These are phyloP conservation scores for Fusarium sororula DNA, from an alignment of 2,329 filamentous ascomycete genomes.

Conservation along the genomic window DNA sequence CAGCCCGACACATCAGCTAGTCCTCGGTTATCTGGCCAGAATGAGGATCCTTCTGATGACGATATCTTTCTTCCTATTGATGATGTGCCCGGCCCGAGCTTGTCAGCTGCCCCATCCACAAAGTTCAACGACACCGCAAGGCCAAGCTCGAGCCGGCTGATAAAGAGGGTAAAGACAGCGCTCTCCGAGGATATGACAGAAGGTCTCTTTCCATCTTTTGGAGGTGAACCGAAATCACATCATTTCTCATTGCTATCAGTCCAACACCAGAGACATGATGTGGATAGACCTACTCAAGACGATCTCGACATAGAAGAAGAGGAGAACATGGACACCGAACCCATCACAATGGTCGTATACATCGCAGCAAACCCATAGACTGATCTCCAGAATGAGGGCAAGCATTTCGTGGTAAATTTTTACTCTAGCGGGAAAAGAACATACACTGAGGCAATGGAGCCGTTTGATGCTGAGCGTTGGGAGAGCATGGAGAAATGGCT, in stretches of 20 bases:
- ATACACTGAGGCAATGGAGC: neutral
- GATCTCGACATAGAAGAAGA: too few relatives aligned
- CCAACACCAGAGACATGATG: too few relatives aligned
- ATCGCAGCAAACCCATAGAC: too few relatives aligned
- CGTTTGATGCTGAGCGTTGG: neutral
- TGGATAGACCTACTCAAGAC: too few relatives aligned
- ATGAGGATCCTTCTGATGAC: neutral
- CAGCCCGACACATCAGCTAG: neutral
- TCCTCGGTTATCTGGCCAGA: neutral
- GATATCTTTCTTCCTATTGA: neutral
- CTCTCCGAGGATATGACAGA: too few relatives aligned
- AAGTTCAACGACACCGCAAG: neutral
- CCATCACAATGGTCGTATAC: too few relatives aligned
- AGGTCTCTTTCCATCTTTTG: too few relatives aligned
- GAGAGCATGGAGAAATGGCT: neutral
- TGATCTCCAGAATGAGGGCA: too few relatives aligned
- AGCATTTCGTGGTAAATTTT: neutral
- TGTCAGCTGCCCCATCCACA: neutral
- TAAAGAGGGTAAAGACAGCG: neutral
- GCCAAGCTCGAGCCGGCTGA: neutral
- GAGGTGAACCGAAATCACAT: too few relatives aligned
- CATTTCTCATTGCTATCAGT: too few relatives aligned
- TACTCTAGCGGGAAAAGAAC: neutral
- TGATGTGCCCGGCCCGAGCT: neutral
- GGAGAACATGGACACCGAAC: too few relatives aligned